Base-by-base conservation (phyloP, 805 yeast genomes). In the Cephaloascus albidus region DNA sequence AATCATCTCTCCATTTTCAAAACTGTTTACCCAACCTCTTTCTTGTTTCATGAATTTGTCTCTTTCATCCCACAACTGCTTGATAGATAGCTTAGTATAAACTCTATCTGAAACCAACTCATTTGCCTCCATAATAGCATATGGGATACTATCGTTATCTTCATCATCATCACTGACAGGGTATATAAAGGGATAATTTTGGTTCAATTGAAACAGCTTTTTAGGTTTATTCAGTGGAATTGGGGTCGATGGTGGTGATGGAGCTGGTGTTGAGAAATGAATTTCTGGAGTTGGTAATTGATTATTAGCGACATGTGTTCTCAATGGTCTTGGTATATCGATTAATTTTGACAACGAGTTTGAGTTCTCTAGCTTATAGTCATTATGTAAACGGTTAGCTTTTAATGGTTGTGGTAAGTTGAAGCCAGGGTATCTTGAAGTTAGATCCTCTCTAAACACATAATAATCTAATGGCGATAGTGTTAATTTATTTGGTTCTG, bases 391-490 rank as follows among this genome's bases (percentile, higher is more conserved):
- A 34, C 66, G 63, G 8, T 60, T 54, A 0, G 83, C 78, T 3
- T 74, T 45, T 3, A 59, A 58, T 14, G 73, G 64, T 15, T 64
- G 58, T 0, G 81, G 78, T 12, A 83, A 76, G 4, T 63, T 52
- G 45, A 66, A 81, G 3, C 85, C 61, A 0, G 98, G 97, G 53
- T 78, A 90, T 44, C 95, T 72, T 10, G 86, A 73, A 3, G 68
- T 56, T 3, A 89, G 55, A 43, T 86, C 94, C 38, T 84, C 85
- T 44, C 87, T 68, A 52, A 85, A 88, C 4, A 84, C 77, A 50
- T 78, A 80, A 53, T 85, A 90, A 46, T 89, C 95, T n/a, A 85
- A 58, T 0, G 96, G 95, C 1, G 95, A 79, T 8, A 89, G 80
- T 0, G 68, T 58, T 37, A 71, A 60, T 37, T 52, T 54, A 36